A percentile compares a stretch with the other conserved stretches of the same genome.
Conservation (phyloP, 2,329 filamentous ascomycete species). For the Ophiostoma australiae region DNA sequence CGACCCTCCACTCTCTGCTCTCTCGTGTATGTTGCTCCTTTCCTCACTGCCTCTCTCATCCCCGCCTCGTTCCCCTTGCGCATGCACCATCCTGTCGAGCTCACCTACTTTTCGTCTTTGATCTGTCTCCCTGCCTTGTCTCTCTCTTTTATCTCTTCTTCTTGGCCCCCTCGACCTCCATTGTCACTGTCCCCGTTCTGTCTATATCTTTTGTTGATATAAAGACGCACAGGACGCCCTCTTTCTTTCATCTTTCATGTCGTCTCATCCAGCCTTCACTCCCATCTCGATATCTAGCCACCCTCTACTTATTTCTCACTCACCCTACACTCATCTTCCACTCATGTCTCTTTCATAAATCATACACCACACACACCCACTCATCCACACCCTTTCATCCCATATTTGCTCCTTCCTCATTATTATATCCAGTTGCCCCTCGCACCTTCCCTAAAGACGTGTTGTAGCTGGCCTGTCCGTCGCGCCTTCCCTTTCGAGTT, state of each 20-base stretch:
- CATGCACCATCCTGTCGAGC: neutral
- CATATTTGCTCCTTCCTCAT: neutral
- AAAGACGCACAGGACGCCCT: neutral
- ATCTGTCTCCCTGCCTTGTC: neutral
- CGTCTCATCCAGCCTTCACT: neutral
- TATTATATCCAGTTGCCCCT: neutral
- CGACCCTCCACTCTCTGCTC: neutral
- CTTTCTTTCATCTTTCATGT: neutral
- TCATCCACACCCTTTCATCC: neutral
- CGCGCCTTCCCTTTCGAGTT: neutral
- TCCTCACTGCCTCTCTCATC: neutral
- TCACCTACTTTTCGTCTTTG: neutral
- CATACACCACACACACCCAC: neutral
- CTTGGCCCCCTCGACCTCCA: neutral
- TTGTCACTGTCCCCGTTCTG: neutral
- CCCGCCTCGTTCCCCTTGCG: neutral
- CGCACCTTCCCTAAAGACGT: neutral
- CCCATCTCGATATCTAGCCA: neutral
- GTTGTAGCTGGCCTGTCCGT: neutral
- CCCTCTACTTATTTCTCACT: neutral
- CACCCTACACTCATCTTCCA: neutral
- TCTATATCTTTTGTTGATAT: neutral
- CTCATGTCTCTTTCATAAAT: neutral
- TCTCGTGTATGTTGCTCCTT: neutral
- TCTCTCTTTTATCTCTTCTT: neutral